phyloP scores from a whole-genome alignment of 371 early-diverging fungal species.

The Mortierella sp. region DNA sequence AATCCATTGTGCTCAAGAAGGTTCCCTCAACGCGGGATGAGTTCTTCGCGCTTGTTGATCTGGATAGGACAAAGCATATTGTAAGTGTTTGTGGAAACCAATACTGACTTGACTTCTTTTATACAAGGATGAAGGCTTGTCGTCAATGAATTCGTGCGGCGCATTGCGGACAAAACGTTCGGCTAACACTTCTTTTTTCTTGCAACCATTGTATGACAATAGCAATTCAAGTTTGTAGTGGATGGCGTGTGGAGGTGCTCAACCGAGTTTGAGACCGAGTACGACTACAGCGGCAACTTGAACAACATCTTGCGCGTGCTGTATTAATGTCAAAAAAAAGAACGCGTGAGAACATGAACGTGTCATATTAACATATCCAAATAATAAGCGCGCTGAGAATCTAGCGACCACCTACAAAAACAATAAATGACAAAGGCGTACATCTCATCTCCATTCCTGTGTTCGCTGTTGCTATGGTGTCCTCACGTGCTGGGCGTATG shows the following conservation, averaged over 20 bases:
- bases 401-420: too few relatives aligned
- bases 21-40: slow-evolving; percentile 28
- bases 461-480: too few relatives aligned
- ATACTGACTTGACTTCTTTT: not conserved
- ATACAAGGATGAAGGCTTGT: not conserved
- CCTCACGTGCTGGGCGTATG: too few relatives aligned
- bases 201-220: slow-evolving; percentile 21
- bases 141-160: slow-evolving; percentile 1
- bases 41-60: slow-evolving; percentile 46
- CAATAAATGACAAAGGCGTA: too few relatives aligned
- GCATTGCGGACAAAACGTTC: slow-evolving; percentile 22
- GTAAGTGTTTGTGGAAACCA: slow-evolving; percentile 15
- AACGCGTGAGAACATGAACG: not conserved
- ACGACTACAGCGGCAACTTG: slow-evolving; percentile 50
- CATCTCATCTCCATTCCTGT: too few relatives aligned
- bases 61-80: slow-evolving; percentile 48
- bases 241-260: slow-evolving; percentile 66
- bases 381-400: too few relatives aligned
- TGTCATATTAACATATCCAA: not conserved
- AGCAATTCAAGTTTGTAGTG: slow-evolving; percentile 63
- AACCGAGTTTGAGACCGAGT: slow-evolving; percentile 50
- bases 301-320: slow-evolving; percentile 58
- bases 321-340: not conserved
- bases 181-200: slow-evolving; percentile 10
- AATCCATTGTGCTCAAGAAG: slow-evolving; percentile 26